phyloP scores from a whole-genome alignment of 164 flowering plant genomes.

The Tetracentron sinense region DNA sequence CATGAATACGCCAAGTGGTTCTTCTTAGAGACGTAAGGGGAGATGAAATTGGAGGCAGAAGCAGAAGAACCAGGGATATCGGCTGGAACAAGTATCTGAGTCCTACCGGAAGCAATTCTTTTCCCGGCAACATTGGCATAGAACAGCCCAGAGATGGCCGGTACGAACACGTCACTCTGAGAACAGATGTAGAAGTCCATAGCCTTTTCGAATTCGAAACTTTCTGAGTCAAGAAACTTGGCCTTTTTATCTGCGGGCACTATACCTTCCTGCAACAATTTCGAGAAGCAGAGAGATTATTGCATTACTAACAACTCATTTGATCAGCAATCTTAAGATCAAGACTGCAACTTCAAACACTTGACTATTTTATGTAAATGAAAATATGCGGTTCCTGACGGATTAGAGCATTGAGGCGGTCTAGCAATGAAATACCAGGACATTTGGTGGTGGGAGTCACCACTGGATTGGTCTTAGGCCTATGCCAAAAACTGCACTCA shows the following conservation, averaged over 20 bases:
- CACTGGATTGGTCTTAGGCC: too few species aligned
- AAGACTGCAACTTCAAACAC: too few species aligned
- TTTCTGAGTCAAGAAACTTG: slow-evolving; percentile 46
- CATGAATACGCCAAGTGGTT: slow-evolving; percentile 90
- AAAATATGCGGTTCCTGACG: too few species aligned
- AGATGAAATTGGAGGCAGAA: slow-evolving; percentile 43
- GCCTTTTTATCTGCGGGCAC: slow-evolving; percentile 67
- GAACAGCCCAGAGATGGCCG: slow-evolving; percentile 87
- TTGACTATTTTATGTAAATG: too few species aligned
- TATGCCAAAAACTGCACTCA: too few species aligned
- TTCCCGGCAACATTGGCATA: slow-evolving; percentile 80
- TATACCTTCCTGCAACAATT: slow-evolving; percentile 64
- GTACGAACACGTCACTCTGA: slow-evolving; percentile 85
- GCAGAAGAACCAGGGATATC: slow-evolving; percentile 45
- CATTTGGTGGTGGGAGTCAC: too few species aligned
- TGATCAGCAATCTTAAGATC: not conserved
- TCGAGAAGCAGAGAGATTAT: slow-evolving; percentile 4
- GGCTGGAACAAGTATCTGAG: slow-evolving; percentile 69
- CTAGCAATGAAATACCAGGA: too few species aligned
- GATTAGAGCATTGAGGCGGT: too few species aligned
- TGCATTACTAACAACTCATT: not conserved
- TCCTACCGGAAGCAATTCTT: slow-evolving; percentile 67
- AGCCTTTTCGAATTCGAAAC: slow-evolving; percentile 60
- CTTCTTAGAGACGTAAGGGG: slow-evolving; percentile 66
- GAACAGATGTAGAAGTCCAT: slow-evolving; percentile 82